A percentile compares a stretch with the other conserved stretches of the same genome.
phyloP scores from a whole-genome alignment of 768 basidiomycete genomes.

The Pluteus cervinus region DNA sequence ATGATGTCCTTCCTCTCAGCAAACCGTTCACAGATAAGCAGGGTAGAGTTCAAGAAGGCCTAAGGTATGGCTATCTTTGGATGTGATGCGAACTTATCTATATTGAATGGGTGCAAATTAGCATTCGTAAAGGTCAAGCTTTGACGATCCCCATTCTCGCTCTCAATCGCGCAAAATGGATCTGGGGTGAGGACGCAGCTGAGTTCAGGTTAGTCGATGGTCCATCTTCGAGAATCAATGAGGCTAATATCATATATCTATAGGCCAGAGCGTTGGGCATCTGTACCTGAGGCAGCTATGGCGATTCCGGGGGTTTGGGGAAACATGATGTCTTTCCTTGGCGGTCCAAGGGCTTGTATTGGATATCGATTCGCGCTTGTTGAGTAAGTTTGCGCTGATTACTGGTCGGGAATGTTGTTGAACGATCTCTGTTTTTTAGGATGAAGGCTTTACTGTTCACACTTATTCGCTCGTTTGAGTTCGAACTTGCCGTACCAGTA shows the following conservation, averaged over 20 bases:
- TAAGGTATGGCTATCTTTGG: no score
- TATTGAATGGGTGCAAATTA: slow-evolving; percentile 10
- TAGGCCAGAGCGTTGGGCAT: slow-evolving; percentile 64
- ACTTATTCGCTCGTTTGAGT: slow-evolving; percentile 39
- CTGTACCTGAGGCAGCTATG: slow-evolving; percentile 36
- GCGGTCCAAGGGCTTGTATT: slow-evolving; percentile 61
- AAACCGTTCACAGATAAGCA: slow-evolving; percentile 37
- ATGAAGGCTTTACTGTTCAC: slow-evolving; percentile 35
- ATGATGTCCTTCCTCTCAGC: slow-evolving; percentile 47
- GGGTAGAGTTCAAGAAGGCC: slow-evolving; percentile 32
- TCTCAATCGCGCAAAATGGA: slow-evolving; percentile 42
- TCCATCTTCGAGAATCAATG: neutral
- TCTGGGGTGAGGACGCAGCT: slow-evolving; percentile 62
- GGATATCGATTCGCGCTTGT: slow-evolving; percentile 60
- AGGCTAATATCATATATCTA: no score
- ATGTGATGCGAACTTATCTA: no score
- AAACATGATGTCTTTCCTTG: slow-evolving; percentile 55
- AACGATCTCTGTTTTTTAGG: slow-evolving; percentile 11
- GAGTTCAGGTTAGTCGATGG: slow-evolving; percentile 46
- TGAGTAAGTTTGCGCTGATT: slow-evolving; percentile 42
- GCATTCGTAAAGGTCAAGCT: slow-evolving; percentile 37
- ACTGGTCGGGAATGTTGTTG: no score
- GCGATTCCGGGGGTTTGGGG: slow-evolving; percentile 61
- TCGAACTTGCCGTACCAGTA: slow-evolving; percentile 39
- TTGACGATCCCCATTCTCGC: slow-evolving; percentile 44